Percentiles rank a stretch among this genome's conserved stretches.
phyloP scores from a whole-genome alignment of 1,284 basidiomycete genomes.

The Fomes fomentarius region DNA sequence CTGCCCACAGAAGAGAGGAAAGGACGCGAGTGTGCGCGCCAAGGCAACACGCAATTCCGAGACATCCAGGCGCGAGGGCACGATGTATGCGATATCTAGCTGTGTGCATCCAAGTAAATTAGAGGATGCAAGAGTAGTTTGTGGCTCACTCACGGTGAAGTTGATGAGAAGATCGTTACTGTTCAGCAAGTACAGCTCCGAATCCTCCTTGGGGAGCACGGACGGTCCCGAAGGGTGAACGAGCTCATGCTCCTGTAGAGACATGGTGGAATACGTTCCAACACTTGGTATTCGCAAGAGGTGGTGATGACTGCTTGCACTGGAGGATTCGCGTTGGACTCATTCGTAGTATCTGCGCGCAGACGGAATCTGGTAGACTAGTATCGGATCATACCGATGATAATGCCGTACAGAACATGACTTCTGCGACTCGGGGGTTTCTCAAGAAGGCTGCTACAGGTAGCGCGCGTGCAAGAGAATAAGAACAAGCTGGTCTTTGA shows the following conservation, averaged over 20 bases:
- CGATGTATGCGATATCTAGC: not conserved
- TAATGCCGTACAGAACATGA: too few species aligned
- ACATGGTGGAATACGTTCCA: not conserved
- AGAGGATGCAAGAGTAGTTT: not conserved
- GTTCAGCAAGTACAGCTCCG: not conserved
- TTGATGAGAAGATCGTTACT: constrained; percentile 5
- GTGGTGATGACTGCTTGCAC: too few species aligned
- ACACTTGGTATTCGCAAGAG: too few species aligned
- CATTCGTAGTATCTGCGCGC: too few species aligned
- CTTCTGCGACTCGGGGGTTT: too few species aligned
- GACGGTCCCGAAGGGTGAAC: not conserved
- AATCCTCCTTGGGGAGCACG: not conserved
- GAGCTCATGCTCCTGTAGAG: not conserved
- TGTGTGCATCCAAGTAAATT: not conserved
- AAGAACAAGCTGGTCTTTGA: too few species aligned
- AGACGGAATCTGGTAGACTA: too few species aligned
- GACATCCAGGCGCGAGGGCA: not conserved
- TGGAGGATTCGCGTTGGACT: too few species aligned
- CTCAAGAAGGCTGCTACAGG: too few species aligned
- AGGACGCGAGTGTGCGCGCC: constrained; percentile 1
- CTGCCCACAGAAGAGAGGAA: constrained; percentile 4
- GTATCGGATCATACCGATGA: too few species aligned
- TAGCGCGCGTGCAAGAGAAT: too few species aligned
- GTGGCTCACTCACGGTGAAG: constrained; percentile 1
- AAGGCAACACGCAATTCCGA: not conserved